Evolutionary conservation across 1,139 yeast genomes (phyloP).

Genomic region (Geotrichum europaeum): DNA sequence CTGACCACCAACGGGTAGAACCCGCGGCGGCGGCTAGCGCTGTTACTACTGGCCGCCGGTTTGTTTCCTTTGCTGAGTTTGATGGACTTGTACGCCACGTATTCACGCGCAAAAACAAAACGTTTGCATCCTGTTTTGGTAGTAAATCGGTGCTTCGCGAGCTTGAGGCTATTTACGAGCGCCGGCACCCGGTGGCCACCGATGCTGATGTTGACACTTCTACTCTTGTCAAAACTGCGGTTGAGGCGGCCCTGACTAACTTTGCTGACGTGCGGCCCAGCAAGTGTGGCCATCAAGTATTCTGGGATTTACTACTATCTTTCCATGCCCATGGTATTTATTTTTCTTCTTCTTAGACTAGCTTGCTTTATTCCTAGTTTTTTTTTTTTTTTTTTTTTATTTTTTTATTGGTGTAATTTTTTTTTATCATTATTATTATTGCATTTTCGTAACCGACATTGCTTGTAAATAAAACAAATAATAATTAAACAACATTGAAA

Average conservation of each 20-base stretch:
- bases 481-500: neutral
- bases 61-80: conserved; percentile 91
- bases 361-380: too few relatives aligned
- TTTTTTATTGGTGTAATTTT: neutral
- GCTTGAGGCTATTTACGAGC: conserved; percentile 76
- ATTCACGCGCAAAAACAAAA: conserved; percentile 88
- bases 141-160: conserved; percentile 71
- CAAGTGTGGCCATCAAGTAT: neutral
- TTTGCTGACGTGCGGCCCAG: neutral
- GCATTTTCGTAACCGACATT: neutral
- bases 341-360: neutral
- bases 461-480: neutral
- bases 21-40: conserved; percentile 46
- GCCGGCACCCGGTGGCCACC: neutral
- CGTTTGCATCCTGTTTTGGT: conserved; percentile 90
- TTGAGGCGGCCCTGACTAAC: neutral
- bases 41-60: conserved; percentile 21
- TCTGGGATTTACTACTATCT: neutral
- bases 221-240: neutral
- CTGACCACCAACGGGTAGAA: neutral
- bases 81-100: conserved; percentile 88
- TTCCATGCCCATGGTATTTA: neutral
- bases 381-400: neutral
- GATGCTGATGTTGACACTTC: neutral
- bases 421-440: neutral